Conservation (phyloP, 805 yeast species). For the Grigorovia humatica region DNA sequence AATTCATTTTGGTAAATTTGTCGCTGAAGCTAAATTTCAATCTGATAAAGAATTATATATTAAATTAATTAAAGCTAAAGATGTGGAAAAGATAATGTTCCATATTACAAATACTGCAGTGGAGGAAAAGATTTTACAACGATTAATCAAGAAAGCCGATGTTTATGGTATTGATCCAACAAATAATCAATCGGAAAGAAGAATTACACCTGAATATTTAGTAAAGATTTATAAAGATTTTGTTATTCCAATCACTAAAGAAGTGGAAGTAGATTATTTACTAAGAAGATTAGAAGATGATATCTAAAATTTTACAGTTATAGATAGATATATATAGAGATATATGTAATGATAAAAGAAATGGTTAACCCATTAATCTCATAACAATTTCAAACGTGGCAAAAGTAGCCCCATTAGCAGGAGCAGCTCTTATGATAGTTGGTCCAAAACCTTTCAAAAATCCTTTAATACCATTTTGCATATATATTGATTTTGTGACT, state of each 20-base stretch:
- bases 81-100: constrained; percentile 60
- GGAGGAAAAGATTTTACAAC: constrained; percentile 69
- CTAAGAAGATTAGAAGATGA: constrained; percentile 58
- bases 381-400: constrained; percentile 86
- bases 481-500: constrained; percentile 44
- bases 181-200: constrained; percentile 59
- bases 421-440: constrained; percentile 91
- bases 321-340: background rate
- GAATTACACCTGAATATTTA: constrained; percentile 72
- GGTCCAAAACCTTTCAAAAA: constrained; percentile 88
- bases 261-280: constrained; percentile 88
- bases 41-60: constrained; percentile 54
- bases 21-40: constrained; percentile 88
- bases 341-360: background rate
- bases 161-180: constrained; percentile 86
- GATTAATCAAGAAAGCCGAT: constrained; percentile 71
- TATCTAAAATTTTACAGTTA: background rate
- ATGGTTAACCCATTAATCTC: constrained; percentile 44
- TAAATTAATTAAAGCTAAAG: constrained; percentile 52
- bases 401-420: constrained; percentile 96
- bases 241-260: constrained; percentile 89
- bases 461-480: constrained; percentile 56
- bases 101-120: constrained; percentile 83
- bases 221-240: constrained; percentile 77
- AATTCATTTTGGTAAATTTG: constrained; percentile 95